Evolutionary conservation across 371 early-diverging fungal species (phyloP).

Genomic region (Mucor irregularis): DNA sequence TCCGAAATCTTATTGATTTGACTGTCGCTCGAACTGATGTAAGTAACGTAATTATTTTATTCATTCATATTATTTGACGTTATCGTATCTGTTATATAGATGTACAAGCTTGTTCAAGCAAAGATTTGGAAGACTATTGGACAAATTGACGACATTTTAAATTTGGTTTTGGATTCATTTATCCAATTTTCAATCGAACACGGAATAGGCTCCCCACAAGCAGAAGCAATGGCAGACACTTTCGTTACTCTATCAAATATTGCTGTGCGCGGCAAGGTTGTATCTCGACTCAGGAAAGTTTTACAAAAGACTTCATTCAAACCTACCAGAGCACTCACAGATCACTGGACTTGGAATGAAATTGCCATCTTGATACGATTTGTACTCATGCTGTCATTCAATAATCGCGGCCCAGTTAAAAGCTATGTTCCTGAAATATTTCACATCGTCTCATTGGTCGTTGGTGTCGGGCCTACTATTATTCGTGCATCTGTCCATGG

Average conservation of each 20-base stretch:
- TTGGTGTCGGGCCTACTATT: slow-evolving; percentile 83
- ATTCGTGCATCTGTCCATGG: slow-evolving; percentile 91
- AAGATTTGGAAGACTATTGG: slow-evolving; percentile 86
- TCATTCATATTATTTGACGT: too few relatives aligned
- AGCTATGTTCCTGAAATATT: slow-evolving; percentile 89
- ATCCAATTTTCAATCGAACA: slow-evolving; percentile 78
- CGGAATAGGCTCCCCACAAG: slow-evolving; percentile 78
- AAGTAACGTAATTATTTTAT: slow-evolving; percentile 15
- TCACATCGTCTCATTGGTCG: slow-evolving; percentile 79
- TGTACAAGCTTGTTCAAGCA: slow-evolving; percentile 83
- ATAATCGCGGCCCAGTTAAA: slow-evolving; percentile 70
- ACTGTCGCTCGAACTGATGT: slow-evolving; percentile 84
- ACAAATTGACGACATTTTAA: slow-evolving; percentile 77
- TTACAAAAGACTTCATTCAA: slow-evolving; percentile 76
- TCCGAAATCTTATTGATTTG: slow-evolving; percentile 77
- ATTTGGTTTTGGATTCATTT: slow-evolving; percentile 81
- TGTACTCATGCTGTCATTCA: slow-evolving; percentile 88
- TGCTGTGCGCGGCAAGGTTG: slow-evolving; percentile 82
- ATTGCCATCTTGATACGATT: slow-evolving; percentile 87
- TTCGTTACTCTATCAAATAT: slow-evolving; percentile 81
- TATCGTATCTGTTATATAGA: slow-evolving; percentile 29
- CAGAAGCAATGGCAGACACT: slow-evolving; percentile 88
- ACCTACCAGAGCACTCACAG: slow-evolving; percentile 70
- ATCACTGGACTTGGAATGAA: slow-evolving; percentile 86
- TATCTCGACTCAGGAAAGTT: slow-evolving; percentile 75